Evolutionary conservation across 345 rosid species (phyloP).

Genomic region (Boechera divaricarpa): DNA sequence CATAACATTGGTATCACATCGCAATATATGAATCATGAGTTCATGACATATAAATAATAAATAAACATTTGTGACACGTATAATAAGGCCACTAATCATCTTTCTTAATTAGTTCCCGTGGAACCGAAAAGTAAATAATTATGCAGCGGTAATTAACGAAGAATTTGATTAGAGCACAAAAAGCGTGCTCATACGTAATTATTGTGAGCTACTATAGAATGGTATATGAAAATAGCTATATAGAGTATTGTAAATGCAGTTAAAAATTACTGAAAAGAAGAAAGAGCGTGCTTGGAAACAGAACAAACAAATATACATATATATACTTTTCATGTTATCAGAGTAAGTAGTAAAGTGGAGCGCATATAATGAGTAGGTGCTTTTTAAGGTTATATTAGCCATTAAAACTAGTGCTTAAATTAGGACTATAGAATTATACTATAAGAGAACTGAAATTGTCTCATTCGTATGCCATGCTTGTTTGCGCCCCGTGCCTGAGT

Average conservation of each 20-base stretch:
- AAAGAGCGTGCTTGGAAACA: constrained; percentile 37
- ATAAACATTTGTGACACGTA: background rate
- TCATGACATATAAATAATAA: background rate
- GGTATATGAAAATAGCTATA: background rate
- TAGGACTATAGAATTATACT: constrained; percentile 27
- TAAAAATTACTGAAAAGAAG: constrained; percentile 13
- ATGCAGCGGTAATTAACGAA: constrained; percentile 15
- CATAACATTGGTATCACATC: background rate
- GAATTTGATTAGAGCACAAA: constrained; percentile 2
- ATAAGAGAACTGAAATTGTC: constrained; percentile 17
- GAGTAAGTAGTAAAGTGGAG: constrained; percentile 31
- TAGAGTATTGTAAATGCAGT: constrained; percentile 3
- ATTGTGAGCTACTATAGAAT: constrained; percentile 9
- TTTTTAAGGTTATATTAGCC: constrained; percentile 31
- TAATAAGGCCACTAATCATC: background rate
- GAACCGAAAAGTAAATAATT: constrained; percentile 16
- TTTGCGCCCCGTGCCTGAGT: constrained; percentile 42
- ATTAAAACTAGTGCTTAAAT: constrained; percentile 35
- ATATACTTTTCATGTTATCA: constrained; percentile 19
- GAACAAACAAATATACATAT: constrained; percentile 25
- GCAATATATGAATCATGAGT: background rate
- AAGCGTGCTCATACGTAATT: constrained; percentile 41
- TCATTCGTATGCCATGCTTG: constrained; percentile 39
- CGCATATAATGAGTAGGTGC: constrained; percentile 32
- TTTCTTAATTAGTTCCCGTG: constrained; percentile 23